Evolutionary conservation across 306 rosid species (phyloP), one percentile per base, ranked within the genome.

Genomic region (Castanea crenata): DNA sequence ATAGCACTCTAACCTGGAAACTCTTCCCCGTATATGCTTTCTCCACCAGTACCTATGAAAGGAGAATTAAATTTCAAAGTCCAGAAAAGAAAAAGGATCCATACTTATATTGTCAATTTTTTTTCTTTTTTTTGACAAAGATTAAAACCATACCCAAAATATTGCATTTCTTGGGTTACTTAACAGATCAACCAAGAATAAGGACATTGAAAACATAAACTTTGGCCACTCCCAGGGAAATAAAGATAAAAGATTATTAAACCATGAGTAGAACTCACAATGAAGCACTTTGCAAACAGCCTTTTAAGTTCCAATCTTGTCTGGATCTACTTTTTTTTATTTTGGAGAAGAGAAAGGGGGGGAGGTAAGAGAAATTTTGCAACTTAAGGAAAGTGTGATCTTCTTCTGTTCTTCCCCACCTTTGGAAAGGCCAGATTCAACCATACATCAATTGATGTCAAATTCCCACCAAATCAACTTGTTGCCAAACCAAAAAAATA

Each of bases 21-120:
- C 79, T 90, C 85, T 1, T 76, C 87, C 14, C 94, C 97, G 27
- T 95, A 95, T 78, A 95, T 93, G 88, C 99, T 93, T 87, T 95
- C 99, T 73, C 99, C 99, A 79, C 89, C 91, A 63, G 98, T 89
- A 74, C 99, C 99, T 95, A 88, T 81, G 79, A 76, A 79, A 76
- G 51, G 12, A 10, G 54, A 70, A 74, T 73, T 77, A 56, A 56
- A 56, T 41, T 27, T 75, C 20, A 23, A 55, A 56, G 51, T 64
- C 8, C 35, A 71, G 32, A 5, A 21, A 21, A 21, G 49, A 46
- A 23, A 44, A 21, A 34, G 41, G n/a, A 1, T 61, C 19, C 19
- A 61, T 61, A 13, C 31, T 4, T 25, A 20, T 8, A 19, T 4
- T 62, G n/a, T 29, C 51, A 15, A 16, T 23, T 23, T 23, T 23